Percentiles rank a stretch among this genome's conserved stretches.
Conservation (phyloP, 2,329 filamentous ascomycete species). For the Diaporthe australafricana region DNA sequence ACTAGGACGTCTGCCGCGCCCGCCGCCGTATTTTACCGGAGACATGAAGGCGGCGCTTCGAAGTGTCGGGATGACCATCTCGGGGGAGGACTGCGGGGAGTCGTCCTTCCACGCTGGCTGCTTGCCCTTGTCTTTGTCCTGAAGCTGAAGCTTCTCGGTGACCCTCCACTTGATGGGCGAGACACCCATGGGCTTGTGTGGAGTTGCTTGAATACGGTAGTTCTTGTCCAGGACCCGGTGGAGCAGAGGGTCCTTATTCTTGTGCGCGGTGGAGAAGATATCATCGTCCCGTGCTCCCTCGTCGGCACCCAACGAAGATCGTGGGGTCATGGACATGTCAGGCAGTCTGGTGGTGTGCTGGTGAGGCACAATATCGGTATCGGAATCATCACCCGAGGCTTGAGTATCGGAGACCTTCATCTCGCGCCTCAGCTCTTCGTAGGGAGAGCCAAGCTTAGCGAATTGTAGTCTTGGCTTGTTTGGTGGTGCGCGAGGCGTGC, state of each 20-base stretch:
- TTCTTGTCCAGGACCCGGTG: constrained; percentile 96
- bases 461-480: constrained; percentile 65
- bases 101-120: constrained; percentile 60
- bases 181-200: constrained; percentile 69
- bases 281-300: constrained; percentile 40
- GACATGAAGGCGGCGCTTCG: constrained; percentile 89
- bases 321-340: constrained; percentile 73
- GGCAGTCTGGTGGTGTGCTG: constrained; percentile 67
- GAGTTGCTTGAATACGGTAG: constrained; percentile 93
- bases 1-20: constrained; percentile 20
- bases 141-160: constrained; percentile 44
- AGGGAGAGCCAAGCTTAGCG: constrained; percentile 79
- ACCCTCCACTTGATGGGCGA: constrained; percentile 58
- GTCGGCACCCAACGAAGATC: constrained; percentile 63
- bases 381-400: constrained; percentile 44
- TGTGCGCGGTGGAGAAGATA: constrained; percentile 41
- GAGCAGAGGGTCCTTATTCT: constrained; percentile 79
- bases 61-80: constrained; percentile 83
- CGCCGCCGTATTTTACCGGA: constrained; percentile 60
- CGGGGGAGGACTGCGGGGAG: constrained; percentile 78
- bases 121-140: constrained; percentile 48
- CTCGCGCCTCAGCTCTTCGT: constrained; percentile 78
- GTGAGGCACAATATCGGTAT: constrained; percentile 61
- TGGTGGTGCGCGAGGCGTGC: constrained; percentile 73
- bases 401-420: constrained; percentile 58